Percentiles rank a stretch among this genome's conserved stretches.
These are phyloP conservation scores for Mycena amicta DNA, from an alignment of 768 basidiomycete genomes.

Conservation along the genomic window DNA sequence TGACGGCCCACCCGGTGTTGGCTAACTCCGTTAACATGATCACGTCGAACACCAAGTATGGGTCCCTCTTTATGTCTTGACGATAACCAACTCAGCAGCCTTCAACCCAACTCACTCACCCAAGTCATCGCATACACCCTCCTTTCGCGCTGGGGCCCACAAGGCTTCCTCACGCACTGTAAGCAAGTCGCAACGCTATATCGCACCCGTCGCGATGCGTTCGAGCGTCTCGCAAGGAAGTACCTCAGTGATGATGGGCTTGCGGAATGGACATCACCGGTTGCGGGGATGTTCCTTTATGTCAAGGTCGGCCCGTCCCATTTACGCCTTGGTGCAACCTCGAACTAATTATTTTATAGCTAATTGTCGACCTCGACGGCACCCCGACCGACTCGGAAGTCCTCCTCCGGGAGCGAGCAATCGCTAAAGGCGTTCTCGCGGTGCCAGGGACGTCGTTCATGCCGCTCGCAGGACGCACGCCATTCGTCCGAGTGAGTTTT, in stretches of 20 bases:
- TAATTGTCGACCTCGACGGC: not conserved
- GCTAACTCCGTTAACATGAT: conserved; percentile 57
- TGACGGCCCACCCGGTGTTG: conserved; percentile 57
- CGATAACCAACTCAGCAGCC: too few species aligned
- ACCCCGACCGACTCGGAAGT: not conserved
- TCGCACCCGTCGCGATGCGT: conserved; percentile 56
- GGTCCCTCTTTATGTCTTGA: too few species aligned
- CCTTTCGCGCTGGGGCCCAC: conserved; percentile 59
- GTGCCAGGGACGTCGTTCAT: conserved; percentile 22
- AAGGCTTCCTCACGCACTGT: conserved; percentile 63
- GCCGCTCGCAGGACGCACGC: conserved; percentile 12
- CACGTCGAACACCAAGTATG: conserved; percentile 38
- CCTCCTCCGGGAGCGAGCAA: conserved; percentile 2
- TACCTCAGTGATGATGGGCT: conserved; percentile 57
- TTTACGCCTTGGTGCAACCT: too few species aligned
- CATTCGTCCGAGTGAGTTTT: conserved; percentile 21
- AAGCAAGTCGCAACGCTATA: conserved; percentile 58
- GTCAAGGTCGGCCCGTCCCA: too few species aligned
- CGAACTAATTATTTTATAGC: too few species aligned
- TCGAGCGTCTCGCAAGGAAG: conserved; percentile 59
- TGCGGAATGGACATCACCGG: conserved; percentile 56
- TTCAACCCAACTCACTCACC: conserved; percentile 49
- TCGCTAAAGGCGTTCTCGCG: conserved; percentile 18
- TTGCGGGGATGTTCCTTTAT: conserved; percentile 77
- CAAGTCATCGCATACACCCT: conserved; percentile 52